Evolutionary conservation across 805 yeast genomes (phyloP), one percentile per base, ranked within the genome.

Genomic region (baker's yeast (Saccharomyces cerevisiae)): DNA sequence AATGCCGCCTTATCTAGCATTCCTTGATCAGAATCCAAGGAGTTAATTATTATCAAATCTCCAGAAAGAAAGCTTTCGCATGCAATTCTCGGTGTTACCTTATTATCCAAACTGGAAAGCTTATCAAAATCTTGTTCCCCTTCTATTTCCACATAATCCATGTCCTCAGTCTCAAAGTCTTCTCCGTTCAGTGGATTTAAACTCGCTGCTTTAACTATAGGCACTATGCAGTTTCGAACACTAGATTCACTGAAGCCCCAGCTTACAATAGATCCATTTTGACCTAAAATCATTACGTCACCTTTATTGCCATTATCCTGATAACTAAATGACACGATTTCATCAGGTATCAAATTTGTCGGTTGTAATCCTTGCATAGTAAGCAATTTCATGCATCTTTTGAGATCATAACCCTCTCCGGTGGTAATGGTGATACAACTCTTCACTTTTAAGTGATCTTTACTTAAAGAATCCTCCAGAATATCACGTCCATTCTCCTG

Each of bases 1-100:
- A 90, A 90, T 0, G 97, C 96, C 9, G 90, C 86, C 71, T 85
- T 89, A 63, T 89, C 96, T 41, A 87, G 70, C 36, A 85, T 62
- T 41, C 79, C 76, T 56, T 79, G 76, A n/a, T 75, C 71, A 4
- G 62, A 60, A 8, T 74, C 73, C 0, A 67, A 61, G 1, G 83
- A 84, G 56, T 78, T 79, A n/a, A 90, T 76, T 22, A 85, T 76
- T 49, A 90, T 80, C 1, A 85, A 77, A 57, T 90, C 97, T 8
- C 87, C 87, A 28, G 78, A 77, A 72, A 86, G 75, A 51, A 77
- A 73, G 49, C 79, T 78, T 3, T 75, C 71, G 8, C 59, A 60
- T 6, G 61, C 52, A 14, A 49, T 27, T 27, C 56, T 56, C 43
- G 55, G 30, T 5, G 10, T 14, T 4, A 43, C 3, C 13, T 17